phyloP scores from a whole-genome alignment of 768 basidiomycete genomes.

The Amylocystis lapponica region DNA sequence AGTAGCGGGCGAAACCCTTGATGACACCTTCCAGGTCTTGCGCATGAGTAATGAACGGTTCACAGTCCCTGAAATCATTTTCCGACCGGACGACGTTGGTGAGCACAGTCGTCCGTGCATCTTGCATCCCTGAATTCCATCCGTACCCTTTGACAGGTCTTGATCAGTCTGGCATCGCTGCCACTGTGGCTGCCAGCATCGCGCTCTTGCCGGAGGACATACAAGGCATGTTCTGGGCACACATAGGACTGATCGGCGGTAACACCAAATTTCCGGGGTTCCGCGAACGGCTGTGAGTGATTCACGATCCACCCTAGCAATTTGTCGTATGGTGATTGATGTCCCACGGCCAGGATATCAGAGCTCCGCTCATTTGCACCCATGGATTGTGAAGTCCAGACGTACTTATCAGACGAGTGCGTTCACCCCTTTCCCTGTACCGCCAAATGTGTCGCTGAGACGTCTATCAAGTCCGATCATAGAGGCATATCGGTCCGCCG shows the following conservation, averaged over 20 bases:
- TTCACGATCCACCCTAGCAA: background rate
- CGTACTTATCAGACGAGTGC: constrained; percentile 72
- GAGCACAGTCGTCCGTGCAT: constrained; percentile 3
- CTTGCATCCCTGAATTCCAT: constrained; percentile 1
- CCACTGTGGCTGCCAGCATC: constrained; percentile 73
- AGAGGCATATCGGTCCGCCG: constrained; percentile 58
- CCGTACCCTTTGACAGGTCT: constrained; percentile 44
- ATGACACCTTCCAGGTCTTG: constrained; percentile 63
- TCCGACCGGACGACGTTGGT: constrained; percentile 89
- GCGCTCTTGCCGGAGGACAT: constrained; percentile 70
- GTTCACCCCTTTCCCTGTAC: constrained; percentile 24
- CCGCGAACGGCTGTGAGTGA: constrained; percentile 57
- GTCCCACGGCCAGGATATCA: constrained; percentile 40
- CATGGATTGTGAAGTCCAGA: constrained; percentile 66
- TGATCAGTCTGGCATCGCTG: constrained; percentile 74
- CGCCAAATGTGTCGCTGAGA: constrained; percentile 12
- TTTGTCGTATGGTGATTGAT: constrained; percentile 6
- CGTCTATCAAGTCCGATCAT: constrained; percentile 48
- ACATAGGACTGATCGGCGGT: constrained; percentile 88
- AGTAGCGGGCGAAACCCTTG: constrained; percentile 43
- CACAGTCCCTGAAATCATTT: constrained; percentile 87
- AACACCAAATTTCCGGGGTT: constrained; percentile 73
- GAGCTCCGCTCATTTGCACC: constrained; percentile 82
- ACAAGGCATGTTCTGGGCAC: constrained; percentile 93
- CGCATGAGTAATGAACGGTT: constrained; percentile 91